These are phyloP conservation scores for Linum lewisii DNA, from an alignment of 345 rosid species.

Conservation along the genomic window DNA sequence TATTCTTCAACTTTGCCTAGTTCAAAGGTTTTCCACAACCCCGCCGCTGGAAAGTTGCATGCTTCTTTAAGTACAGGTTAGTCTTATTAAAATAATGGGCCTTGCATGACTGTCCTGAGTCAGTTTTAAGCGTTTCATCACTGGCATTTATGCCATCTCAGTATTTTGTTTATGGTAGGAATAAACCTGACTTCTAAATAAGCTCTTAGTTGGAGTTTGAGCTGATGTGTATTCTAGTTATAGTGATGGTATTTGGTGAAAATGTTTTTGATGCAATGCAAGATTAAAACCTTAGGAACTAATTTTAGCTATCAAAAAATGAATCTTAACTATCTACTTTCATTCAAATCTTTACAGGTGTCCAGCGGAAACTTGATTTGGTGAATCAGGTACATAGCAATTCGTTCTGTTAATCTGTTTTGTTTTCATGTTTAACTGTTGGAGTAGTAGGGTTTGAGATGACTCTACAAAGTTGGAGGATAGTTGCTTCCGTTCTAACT, in stretches of 20 bases:
- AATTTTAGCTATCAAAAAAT: background rate
- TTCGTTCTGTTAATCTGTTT: background rate
- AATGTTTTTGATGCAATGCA: background rate
- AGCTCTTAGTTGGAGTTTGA: background rate
- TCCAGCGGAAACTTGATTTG: conserved; percentile 53
- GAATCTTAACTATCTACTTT: background rate
- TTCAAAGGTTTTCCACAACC: conserved; percentile 33
- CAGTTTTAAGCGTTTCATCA: background rate
- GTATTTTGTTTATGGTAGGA: too few species aligned
- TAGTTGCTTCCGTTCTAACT: background rate
- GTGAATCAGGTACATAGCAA: conserved; percentile 34
- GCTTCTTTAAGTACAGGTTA: conserved; percentile 39
- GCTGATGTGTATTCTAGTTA: background rate
- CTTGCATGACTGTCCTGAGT: background rate
- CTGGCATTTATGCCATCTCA: too few species aligned
- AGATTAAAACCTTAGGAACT: background rate
- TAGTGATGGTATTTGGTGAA: too few species aligned
- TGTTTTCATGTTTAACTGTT: background rate
- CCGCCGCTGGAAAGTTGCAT: conserved; percentile 38
- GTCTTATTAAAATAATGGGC: background rate
- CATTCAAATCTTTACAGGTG: conserved; percentile 27
- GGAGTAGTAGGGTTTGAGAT: too few species aligned
- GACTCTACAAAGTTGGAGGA: too few species aligned
- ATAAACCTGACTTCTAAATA: background rate
- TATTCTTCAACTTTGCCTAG: conserved; percentile 34